phyloP scores from a whole-genome alignment of 768 basidiomycete species.

The Sarcomyxa edulis region DNA sequence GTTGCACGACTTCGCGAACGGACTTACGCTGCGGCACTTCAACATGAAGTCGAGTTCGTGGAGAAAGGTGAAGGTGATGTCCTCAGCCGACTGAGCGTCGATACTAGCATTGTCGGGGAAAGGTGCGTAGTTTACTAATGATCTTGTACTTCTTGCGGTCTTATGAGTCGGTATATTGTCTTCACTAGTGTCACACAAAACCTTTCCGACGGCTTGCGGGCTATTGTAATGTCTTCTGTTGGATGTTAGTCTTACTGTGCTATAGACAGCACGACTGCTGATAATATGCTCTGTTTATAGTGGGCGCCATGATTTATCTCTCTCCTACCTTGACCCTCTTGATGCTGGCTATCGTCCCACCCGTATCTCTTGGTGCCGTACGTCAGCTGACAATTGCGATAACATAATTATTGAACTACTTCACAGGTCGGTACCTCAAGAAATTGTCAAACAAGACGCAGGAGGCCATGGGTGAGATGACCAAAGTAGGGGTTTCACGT shows the following conservation, averaged over 20 bases:
- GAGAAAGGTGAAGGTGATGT: constrained; percentile 94
- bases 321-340: constrained; percentile 83
- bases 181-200: constrained; percentile 63
- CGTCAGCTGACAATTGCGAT: constrained; percentile 20
- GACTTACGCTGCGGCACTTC: constrained; percentile 78
- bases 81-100: constrained; percentile 83
- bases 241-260: constrained; percentile 87
- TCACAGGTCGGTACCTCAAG: constrained; percentile 93
- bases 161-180: not conserved
- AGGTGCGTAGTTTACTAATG: constrained; percentile 49
- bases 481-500: constrained; percentile 41
- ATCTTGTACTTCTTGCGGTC: not conserved
- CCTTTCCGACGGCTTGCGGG: constrained; percentile 74
- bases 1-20: constrained; percentile 81
- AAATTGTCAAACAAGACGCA: constrained; percentile 89
- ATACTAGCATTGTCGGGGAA: constrained; percentile 92
- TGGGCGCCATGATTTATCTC: constrained; percentile 93
- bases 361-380: constrained; percentile 81
- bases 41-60: constrained; percentile 90
- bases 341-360: constrained; percentile 91
- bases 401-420: constrained; percentile 20
- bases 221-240: constrained; percentile 89
- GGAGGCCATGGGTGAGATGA: constrained; percentile 94
- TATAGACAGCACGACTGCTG: no score
- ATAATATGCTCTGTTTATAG: no score